Conservation (phyloP, 352 stramenopile species). For the Pythium vanterpoolii region DNA sequence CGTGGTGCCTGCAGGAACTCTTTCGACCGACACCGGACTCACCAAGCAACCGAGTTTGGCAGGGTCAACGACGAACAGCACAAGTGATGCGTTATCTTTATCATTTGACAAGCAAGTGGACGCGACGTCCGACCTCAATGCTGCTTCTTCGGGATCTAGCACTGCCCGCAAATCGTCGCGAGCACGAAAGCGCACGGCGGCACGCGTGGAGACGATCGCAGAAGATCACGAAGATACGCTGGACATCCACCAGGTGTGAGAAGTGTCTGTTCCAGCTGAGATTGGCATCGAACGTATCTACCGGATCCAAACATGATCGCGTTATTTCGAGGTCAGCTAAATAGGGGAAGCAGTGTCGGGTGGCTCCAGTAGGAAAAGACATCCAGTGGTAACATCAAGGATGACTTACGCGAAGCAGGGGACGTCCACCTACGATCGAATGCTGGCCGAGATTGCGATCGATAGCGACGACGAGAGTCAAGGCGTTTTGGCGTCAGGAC, state of each 20-base stretch:
- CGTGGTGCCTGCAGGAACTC: conserved; percentile 21
- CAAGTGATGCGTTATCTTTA: not conserved
- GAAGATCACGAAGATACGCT: conserved; percentile 22
- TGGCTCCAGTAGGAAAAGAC: too few relatives aligned
- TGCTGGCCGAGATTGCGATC: conserved; percentile 24
- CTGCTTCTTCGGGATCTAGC: not conserved
- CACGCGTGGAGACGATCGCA: too few relatives aligned
- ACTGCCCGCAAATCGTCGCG: conserved; percentile 5
- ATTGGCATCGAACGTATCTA: too few relatives aligned
- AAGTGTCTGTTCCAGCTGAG: too few relatives aligned
- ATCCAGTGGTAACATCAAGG: too few relatives aligned
- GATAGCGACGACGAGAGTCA: not conserved
- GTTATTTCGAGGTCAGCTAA: too few relatives aligned
- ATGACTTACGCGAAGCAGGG: conserved; percentile 15
- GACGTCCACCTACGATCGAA: conserved; percentile 18
- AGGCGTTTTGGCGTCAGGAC: too few relatives aligned
- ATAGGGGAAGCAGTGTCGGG: too few relatives aligned
- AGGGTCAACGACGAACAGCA: not conserved
- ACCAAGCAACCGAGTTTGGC: not conserved
- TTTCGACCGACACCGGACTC: not conserved
- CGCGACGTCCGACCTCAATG: conserved; percentile 8
- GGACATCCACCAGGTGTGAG: conserved; percentile 15
- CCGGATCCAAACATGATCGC: too few relatives aligned
- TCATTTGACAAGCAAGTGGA: conserved; percentile 6
- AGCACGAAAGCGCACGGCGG: too few relatives aligned